Percentiles rank a stretch among this genome's conserved stretches.
Evolutionary conservation across 805 yeast genomes (phyloP).

Genomic region (Cyberlindnera maritima): DNA sequence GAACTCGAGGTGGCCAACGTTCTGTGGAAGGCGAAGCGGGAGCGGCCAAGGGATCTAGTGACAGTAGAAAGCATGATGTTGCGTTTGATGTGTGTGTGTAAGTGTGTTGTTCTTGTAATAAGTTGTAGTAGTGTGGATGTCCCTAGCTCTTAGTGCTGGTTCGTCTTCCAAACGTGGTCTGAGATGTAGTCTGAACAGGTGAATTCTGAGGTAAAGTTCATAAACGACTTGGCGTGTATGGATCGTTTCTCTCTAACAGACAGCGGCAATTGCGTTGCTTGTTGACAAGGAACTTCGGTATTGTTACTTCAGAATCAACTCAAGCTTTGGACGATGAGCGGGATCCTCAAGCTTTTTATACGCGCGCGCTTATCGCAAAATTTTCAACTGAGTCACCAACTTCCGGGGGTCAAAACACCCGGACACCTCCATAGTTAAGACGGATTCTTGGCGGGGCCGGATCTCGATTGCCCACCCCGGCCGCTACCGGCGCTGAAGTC

Average conservation of each 20-base stretch:
- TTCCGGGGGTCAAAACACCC: background rate
- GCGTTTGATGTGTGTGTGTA: background rate
- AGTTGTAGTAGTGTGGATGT: background rate
- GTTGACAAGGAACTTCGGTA: background rate
- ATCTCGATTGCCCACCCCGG: no score
- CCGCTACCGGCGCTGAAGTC: conserved; percentile 1
- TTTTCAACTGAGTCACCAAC: conserved; percentile 6
- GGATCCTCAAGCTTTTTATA: conserved; percentile 1
- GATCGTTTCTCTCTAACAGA: background rate
- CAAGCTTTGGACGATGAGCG: background rate
- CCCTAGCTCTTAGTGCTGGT: conserved; percentile 31
- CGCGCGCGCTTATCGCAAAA: conserved; percentile 5
- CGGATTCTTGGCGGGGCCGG: background rate
- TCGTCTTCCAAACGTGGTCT: conserved; percentile 53
- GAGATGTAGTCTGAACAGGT: conserved; percentile 49
- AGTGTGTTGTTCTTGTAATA: conserved; percentile 10
- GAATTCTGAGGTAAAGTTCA: conserved; percentile 28
- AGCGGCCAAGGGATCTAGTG: conserved; percentile 24
- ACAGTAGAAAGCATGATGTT: conserved; percentile 23
- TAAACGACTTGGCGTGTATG: conserved; percentile 15
- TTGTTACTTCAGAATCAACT: background rate
- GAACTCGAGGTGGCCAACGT: conserved; percentile 26
- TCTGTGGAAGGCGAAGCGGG: conserved; percentile 28
- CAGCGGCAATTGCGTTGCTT: background rate
- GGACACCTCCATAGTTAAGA: background rate